Percentiles rank a stretch among this genome's conserved stretches.
phyloP scores from a whole-genome alignment of 345 rosid genomes.

The Arabidopsis suecica region DNA sequence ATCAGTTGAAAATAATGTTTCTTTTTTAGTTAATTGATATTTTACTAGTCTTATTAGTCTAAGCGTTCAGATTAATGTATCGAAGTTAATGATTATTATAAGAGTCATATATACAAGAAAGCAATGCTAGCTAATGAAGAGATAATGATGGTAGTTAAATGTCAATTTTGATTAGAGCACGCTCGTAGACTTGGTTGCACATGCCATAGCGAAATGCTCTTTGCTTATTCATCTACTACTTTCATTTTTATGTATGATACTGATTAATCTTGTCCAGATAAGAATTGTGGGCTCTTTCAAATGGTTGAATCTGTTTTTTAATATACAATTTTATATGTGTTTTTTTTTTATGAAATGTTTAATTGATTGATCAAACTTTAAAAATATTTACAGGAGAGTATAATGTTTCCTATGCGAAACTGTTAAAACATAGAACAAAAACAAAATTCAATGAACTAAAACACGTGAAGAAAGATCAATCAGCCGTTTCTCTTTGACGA shows the following conservation, averaged over 20 bases:
- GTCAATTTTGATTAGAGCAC: conserved; percentile 17
- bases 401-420: too few species aligned
- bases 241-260: neutral
- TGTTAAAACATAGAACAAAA: too few species aligned
- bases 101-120: neutral
- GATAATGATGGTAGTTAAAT: conserved; percentile 17
- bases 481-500: too few species aligned
- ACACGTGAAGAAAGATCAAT: too few species aligned
- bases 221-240: neutral
- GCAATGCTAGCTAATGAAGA: neutral
- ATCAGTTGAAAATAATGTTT: neutral
- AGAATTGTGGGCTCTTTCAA: too few species aligned
- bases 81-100: neutral
- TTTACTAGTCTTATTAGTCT: neutral
- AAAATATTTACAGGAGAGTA: too few species aligned
- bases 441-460: too few species aligned
- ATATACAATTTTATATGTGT: too few species aligned
- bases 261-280: neutral
- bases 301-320: too few species aligned
- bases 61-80: neutral
- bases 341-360: too few species aligned
- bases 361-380: too few species aligned
- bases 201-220: neutral
- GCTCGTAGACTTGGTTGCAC: conserved; percentile 9
- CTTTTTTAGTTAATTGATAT: neutral